These are phyloP conservation scores for Aspergillus novofumigatus DNA, from an alignment of 2,329 filamentous ascomycete species.

Conservation along the genomic window DNA sequence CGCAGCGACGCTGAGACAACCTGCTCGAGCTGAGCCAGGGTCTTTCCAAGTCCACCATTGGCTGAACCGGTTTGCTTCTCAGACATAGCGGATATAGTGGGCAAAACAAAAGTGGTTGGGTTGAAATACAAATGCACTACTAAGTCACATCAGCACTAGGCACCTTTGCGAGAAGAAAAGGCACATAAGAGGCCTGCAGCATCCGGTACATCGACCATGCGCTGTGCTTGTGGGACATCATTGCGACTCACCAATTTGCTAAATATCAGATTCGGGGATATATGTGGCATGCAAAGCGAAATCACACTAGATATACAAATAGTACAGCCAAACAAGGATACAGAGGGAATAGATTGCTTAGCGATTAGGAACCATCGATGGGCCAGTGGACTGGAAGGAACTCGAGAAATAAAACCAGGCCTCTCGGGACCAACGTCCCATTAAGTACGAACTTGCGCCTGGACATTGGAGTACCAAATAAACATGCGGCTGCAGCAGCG, in stretches of 20 bases:
- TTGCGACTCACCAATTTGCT: not conserved
- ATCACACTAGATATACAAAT: not conserved
- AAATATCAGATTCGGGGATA: not conserved
- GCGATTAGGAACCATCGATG: not conserved
- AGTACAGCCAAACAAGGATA: not conserved
- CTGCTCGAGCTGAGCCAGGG: constrained; percentile 36
- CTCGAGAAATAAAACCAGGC: not conserved
- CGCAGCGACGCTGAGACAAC: constrained; percentile 40
- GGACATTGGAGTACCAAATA: not conserved
- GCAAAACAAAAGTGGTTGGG: not conserved
- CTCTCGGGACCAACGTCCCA: not conserved
- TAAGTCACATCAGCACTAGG: not conserved
- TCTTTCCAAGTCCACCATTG: constrained; percentile 30
- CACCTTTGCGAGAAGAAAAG: not conserved
- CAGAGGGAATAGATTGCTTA: not conserved
- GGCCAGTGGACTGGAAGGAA: not conserved
- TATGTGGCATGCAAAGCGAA: not conserved
- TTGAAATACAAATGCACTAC: not conserved
- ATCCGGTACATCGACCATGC: not conserved
- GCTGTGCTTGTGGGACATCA: not conserved
- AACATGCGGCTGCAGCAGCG: not conserved
- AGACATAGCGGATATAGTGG: constrained; percentile 14
- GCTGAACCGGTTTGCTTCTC: constrained; percentile 17
- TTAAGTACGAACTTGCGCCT: not conserved
- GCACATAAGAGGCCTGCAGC: not conserved